Evolutionary conservation across 805 yeast species (phyloP).

Genomic region (Hanseniaspora lachancei): DNA sequence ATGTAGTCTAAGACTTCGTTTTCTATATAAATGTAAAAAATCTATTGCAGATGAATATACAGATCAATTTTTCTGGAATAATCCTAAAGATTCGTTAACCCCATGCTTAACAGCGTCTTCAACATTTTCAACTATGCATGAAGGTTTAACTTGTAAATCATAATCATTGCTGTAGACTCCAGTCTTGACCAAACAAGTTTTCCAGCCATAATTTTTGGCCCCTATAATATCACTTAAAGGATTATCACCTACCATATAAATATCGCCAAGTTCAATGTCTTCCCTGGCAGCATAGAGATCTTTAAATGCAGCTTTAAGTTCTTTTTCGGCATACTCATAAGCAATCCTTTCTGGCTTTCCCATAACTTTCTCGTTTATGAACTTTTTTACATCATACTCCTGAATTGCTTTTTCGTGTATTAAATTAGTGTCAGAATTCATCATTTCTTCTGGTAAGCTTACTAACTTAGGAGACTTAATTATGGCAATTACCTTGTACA

Average conservation of each 20-base stretch:
- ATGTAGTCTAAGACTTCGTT: no score
- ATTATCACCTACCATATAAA: constrained; percentile 94
- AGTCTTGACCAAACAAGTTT: constrained; percentile 66
- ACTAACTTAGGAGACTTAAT: constrained; percentile 15
- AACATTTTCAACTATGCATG: constrained; percentile 39
- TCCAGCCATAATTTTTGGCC: constrained; percentile 81
- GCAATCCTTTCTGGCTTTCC: constrained; percentile 76
- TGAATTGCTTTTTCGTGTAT: not conserved
- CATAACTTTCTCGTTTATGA: constrained; percentile 42
- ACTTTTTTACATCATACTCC: constrained; percentile 27
- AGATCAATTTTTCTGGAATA: not conserved
- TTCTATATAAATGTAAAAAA: not conserved
- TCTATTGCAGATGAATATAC: not conserved
- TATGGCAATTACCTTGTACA: constrained; percentile 42
- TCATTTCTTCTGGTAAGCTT: not conserved
- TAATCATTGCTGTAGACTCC: constrained; percentile 67
- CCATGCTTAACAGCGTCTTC: constrained; percentile 33
- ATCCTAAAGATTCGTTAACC: not conserved
- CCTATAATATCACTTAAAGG: constrained; percentile 89
- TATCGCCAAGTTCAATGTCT: constrained; percentile 25
- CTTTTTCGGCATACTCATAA: constrained; percentile 70
- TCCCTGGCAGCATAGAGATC: constrained; percentile 20
- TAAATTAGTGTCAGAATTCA: not conserved
- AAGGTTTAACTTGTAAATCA: constrained; percentile 35
- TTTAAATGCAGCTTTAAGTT: constrained; percentile 26